These are phyloP conservation scores for Xerocomellus intermedius DNA, from an alignment of 768 basidiomycete genomes.

Conservation along the genomic window DNA sequence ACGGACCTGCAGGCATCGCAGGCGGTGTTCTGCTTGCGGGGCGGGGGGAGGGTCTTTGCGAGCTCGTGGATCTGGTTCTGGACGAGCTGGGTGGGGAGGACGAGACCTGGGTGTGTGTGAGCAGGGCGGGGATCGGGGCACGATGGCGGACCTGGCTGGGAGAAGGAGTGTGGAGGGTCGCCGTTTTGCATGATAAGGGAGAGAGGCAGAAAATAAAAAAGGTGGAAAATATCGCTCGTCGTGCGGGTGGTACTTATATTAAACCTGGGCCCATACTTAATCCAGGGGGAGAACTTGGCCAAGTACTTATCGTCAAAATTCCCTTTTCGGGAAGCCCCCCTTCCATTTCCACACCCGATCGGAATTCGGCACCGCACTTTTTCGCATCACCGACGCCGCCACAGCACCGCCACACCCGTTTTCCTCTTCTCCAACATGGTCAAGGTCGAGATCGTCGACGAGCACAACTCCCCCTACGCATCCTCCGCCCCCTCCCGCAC, in stretches of 20 bases:
- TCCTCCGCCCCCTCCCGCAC: constrained; percentile 74
- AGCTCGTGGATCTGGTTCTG: constrained; percentile 84
- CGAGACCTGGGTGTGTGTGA: constrained; percentile 44
- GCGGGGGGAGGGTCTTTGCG: constrained; percentile 77
- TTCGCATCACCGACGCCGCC: constrained; percentile 22
- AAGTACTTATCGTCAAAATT: constrained; percentile 27
- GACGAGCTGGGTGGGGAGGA: constrained; percentile 61
- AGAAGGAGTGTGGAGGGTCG: constrained; percentile 31
- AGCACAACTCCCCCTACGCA: constrained; percentile 73
- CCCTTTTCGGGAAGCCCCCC: background rate
- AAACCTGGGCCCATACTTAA: constrained; percentile 10
- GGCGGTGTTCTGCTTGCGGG: constrained; percentile 89
- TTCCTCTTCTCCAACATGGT: constrained; percentile 59
- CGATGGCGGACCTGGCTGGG: constrained; percentile 28
- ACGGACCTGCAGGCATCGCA: constrained; percentile 87
- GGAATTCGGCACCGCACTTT: constrained; percentile 34
- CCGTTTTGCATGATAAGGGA: constrained; percentile 33
- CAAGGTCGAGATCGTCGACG: constrained; percentile 88
- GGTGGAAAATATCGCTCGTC: constrained; percentile 18
- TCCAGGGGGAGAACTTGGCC: constrained; percentile 20
- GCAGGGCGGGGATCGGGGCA: background rate
- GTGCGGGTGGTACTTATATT: constrained; percentile 27
- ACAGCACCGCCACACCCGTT: constrained; percentile 17
- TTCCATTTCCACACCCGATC: constrained; percentile 9
- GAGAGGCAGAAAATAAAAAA: constrained; percentile 26